Percentiles rank a stretch among this genome's conserved stretches.
phyloP scores from a whole-genome alignment of 2,329 filamentous ascomycete genomes.

The Claviceps quebecensis region DNA sequence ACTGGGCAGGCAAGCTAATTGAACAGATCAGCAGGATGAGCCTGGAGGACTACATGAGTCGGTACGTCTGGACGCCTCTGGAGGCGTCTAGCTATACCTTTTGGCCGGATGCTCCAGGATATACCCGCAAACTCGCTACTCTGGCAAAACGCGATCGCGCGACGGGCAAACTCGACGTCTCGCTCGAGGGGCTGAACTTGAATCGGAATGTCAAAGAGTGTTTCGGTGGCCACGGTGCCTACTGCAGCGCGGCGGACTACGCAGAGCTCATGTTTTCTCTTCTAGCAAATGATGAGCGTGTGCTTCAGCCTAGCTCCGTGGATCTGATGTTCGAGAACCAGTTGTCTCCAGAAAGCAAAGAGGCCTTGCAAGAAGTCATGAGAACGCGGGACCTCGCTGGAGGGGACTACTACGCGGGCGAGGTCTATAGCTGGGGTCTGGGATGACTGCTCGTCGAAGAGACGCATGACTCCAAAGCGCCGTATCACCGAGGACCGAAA shows the following conservation, averaged over 20 bases:
- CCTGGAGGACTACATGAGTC: slow-evolving; percentile 28
- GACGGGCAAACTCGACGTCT: neutral
- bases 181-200: neutral
- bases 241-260: neutral
- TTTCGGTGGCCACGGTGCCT: neutral
- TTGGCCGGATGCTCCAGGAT: neutral
- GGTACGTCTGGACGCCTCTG: slow-evolving; percentile 5
- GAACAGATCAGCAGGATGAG: slow-evolving; percentile 29
- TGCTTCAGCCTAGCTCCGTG: slow-evolving; percentile 28
- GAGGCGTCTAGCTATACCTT: neutral
- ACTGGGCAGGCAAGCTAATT: slow-evolving; percentile 39
- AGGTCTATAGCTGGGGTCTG: neutral
- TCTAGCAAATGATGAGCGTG: slow-evolving; percentile 29
- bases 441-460: neutral
- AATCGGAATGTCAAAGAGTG: neutral
- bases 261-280: neutral
- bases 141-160: neutral
- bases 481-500: neutral
- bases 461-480: neutral
- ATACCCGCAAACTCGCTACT: neutral
- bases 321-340: slow-evolving; percentile 33
- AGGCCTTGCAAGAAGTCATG: neutral
- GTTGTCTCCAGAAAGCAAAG: slow-evolving; percentile 14
- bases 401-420: neutral
- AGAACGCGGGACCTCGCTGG: neutral